Evolutionary conservation across 345 rosid genomes (phyloP).

Genomic region (Salix exigua): DNA sequence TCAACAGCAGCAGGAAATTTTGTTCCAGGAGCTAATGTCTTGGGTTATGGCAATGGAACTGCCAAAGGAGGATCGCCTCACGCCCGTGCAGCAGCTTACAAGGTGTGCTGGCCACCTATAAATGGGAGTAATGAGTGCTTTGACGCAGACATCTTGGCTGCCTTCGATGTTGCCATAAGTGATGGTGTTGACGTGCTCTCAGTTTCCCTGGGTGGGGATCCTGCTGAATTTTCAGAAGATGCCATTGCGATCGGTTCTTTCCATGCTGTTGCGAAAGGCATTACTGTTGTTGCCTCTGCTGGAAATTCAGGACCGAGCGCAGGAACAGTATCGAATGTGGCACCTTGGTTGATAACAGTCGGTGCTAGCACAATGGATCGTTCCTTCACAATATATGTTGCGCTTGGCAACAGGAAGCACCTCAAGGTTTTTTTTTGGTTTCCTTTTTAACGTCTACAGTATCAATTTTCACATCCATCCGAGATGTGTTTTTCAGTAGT

Average conservation of each 20-base stretch:
- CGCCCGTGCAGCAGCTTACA: constrained; percentile 61
- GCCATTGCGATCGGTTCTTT: constrained; percentile 20
- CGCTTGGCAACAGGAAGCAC: constrained; percentile 17
- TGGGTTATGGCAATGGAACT: constrained; percentile 51
- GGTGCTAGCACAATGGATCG: constrained; percentile 27
- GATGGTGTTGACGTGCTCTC: constrained; percentile 61
- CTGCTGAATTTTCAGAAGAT: neutral
- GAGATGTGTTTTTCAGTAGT: neutral
- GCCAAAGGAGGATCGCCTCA: constrained; percentile 65
- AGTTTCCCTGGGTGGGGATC: constrained; percentile 34
- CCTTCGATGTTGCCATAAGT: constrained; percentile 48
- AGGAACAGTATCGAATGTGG: constrained; percentile 4
- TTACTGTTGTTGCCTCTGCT: constrained; percentile 25
- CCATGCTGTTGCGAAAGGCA: constrained; percentile 17
- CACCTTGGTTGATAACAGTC: constrained; percentile 20
- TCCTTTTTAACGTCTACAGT: neutral
- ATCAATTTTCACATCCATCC: neutral
- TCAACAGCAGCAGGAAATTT: constrained; percentile 62
- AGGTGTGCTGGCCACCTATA: constrained; percentile 47
- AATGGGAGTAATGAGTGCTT: constrained; percentile 29
- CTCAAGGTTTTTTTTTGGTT: constrained; percentile 9
- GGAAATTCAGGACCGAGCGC: constrained; percentile 23
- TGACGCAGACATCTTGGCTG: constrained; percentile 56
- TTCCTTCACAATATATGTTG: constrained; percentile 8
- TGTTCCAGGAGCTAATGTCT: constrained; percentile 40